Evolutionary conservation across 2,329 filamentous ascomycete genomes (phyloP).

Genomic region (Alternaria sp.): DNA sequence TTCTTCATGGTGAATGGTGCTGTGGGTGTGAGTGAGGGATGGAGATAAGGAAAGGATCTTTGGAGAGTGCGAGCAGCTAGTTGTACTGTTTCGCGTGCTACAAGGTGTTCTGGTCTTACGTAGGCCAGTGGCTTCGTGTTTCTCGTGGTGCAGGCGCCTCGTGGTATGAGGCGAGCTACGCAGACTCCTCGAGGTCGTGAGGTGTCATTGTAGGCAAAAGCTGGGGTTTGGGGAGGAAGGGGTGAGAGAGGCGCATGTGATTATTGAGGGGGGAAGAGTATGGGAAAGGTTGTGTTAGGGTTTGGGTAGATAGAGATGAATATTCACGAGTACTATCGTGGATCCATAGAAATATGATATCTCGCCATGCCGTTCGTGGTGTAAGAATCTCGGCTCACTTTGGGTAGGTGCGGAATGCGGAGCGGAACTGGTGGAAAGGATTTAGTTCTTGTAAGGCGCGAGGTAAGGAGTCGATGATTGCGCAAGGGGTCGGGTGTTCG

Average conservation of each 20-base stretch:
- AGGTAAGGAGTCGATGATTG: background rate
- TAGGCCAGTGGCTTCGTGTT: background rate
- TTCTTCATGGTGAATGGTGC: background rate
- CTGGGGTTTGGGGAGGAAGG: no score
- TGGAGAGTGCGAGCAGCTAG: background rate
- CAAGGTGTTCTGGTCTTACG: background rate
- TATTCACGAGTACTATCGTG: no score
- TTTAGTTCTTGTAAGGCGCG: background rate
- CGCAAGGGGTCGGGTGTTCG: background rate
- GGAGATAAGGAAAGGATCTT: background rate
- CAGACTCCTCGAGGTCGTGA: background rate
- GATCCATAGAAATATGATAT: no score
- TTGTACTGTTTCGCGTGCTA: background rate
- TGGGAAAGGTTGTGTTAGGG: no score
- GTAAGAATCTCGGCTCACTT: no score
- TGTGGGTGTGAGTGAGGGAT: background rate
- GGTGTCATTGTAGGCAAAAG: background rate
- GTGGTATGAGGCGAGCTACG: background rate
- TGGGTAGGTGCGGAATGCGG: no score
- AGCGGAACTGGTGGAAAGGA: background rate
- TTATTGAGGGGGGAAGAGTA: no score
- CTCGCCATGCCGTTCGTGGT: no score
- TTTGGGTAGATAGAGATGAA: no score
- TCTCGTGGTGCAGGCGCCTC: background rate
- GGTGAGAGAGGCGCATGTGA: no score